These are phyloP conservation scores for Pestalotiopsis fici DNA, from an alignment of 2,329 filamentous ascomycete species.

Conservation along the genomic window DNA sequence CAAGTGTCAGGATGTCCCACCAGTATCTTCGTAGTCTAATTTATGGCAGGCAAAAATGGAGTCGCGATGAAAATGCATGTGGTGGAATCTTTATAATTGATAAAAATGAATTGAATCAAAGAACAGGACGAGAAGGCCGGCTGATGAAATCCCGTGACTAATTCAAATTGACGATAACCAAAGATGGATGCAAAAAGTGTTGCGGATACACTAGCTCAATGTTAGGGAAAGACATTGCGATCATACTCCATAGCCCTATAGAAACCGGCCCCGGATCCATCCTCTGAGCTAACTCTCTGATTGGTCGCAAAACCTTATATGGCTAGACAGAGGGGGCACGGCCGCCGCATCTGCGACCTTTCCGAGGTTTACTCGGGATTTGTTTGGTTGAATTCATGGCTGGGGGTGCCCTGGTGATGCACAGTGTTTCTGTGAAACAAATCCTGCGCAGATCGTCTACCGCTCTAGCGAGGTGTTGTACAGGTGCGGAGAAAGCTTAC, in stretches of 20 bases:
- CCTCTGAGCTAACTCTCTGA: background rate
- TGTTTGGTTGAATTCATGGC: background rate
- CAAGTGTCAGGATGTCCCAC: background rate
- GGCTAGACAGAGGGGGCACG: background rate
- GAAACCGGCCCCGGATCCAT: background rate
- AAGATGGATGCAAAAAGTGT: background rate
- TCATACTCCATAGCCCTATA: background rate
- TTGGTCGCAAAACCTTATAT: background rate
- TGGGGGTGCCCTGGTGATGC: background rate
- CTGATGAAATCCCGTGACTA: background rate
- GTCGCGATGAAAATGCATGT: background rate
- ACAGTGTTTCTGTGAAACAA: background rate
- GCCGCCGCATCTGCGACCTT: background rate
- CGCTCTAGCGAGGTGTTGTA: background rate
- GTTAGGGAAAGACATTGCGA: background rate
- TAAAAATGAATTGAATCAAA: no score
- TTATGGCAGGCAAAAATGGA: background rate
- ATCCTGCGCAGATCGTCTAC: background rate
- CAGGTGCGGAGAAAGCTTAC: background rate
- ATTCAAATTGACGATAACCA: background rate
- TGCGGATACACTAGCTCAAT: background rate
- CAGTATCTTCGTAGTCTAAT: conserved; percentile 17
- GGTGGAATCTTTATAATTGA: no score
- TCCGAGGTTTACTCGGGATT: background rate
- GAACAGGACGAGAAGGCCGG: no score